phyloP scores from a whole-genome alignment of 2,329 filamentous ascomycete genomes.

The Exophiala alcalophila region DNA sequence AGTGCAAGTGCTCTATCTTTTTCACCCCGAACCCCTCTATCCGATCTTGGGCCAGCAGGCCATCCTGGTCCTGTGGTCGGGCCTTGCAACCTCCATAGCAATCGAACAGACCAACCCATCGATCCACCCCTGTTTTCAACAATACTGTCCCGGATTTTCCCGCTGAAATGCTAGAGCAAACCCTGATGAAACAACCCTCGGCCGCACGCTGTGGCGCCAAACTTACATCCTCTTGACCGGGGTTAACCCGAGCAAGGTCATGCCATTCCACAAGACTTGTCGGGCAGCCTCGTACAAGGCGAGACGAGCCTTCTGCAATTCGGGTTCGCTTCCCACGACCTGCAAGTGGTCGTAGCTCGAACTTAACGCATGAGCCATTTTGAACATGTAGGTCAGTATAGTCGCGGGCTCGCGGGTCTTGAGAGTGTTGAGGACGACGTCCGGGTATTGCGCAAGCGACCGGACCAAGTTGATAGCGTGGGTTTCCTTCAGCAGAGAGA shows the following conservation, averaged over 20 bases:
- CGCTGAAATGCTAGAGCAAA: conserved; percentile 10
- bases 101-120: conserved; percentile 5
- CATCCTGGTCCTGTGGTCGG: conserved; percentile 4
- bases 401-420: conserved; percentile 66
- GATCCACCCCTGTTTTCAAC: not conserved
- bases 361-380: conserved; percentile 61
- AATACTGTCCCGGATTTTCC: conserved; percentile 14
- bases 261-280: conserved; percentile 64
- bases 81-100: conserved; percentile 1
- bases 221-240: conserved; percentile 56
- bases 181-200: conserved; percentile 10
- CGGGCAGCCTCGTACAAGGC: conserved; percentile 61
- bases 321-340: conserved; percentile 58
- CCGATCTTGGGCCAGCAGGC: conserved; percentile 1
- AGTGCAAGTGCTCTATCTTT: conserved; percentile 5
- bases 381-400: conserved; percentile 65
- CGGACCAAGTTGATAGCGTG: conserved; percentile 63
- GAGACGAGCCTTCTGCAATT: conserved; percentile 58
- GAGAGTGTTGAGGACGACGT: conserved; percentile 60
- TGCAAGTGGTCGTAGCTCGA: conserved; percentile 62
- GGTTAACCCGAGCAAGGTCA: conserved; percentile 62
- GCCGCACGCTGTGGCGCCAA: conserved; percentile 3
- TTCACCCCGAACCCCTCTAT: conserved; percentile 11
- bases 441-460: conserved; percentile 62
- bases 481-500: conserved; percentile 59